Base-by-base conservation (phyloP, 2,329 filamentous ascomycete genomes). In the Fusarium secorum region DNA sequence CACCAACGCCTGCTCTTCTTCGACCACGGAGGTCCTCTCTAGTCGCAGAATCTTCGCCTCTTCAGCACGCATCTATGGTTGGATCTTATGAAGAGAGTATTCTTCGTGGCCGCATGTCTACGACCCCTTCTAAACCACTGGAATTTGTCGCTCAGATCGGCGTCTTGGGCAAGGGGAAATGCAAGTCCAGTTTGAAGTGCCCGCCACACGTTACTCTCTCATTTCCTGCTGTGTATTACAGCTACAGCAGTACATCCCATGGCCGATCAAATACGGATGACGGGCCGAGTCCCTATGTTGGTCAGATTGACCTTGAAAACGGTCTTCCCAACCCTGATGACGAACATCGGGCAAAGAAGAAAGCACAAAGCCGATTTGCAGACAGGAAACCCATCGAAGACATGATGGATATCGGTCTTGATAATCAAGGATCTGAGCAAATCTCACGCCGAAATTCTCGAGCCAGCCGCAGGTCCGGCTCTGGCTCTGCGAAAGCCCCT, bases 81-180 rank as follows among this genome's bases (percentile, higher is more conserved):
- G 96, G 96, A 4, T 98, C 95, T 4, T 99, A 98, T 74, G 96
- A 99, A 81, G 96, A 99, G 81, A 98, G 94, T 32, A 98, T 99
- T 66, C 84, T 99, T 4, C 90, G 94, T 49, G 96, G 96, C 41
- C 90, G 96, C 68, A 99, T 99, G 96, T 98, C 96, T 32, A 98
- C 95, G 3, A 96, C 91, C 4, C 95, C 96, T 1, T 98, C 95
- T 2, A 95, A 93, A 72, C 95, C 96, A 10, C 84, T 99, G 10
- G 91, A 97, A 72, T 99, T 99, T 77, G 87, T 97, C 10, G 96
- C 96, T 32, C 94, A 98, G 78, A 98, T 99, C 62, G 96, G 96
- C 26, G 96, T 98, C 0, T 84, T 98, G 20, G 96, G 95, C 14
- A 91, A 91, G 73, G 95, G 95, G 11, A 92, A 95, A 74, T 98